These are phyloP conservation scores for Penicillium bovifimosum DNA, from an alignment of 495 filamentous ascomycete species.

Conservation along the genomic window DNA sequence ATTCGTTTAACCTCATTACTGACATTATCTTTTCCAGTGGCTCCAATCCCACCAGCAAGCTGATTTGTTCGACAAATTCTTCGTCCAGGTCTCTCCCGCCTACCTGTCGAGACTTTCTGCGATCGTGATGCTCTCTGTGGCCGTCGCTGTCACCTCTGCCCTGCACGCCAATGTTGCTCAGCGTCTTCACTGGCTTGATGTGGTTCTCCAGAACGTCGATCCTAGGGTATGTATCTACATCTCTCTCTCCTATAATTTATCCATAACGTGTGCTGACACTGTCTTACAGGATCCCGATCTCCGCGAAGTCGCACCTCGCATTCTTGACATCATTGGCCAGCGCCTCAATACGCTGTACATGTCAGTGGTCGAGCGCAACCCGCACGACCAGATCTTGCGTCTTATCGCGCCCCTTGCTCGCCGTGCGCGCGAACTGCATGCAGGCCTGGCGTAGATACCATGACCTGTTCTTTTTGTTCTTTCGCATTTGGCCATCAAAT, in stretches of 20 bases:
- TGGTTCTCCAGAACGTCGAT: slow-evolving; percentile 54
- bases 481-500: not conserved
- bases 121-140: slow-evolving; percentile 76
- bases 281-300: slow-evolving; percentile 63
- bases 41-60: slow-evolving; percentile 72
- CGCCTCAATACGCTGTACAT: slow-evolving; percentile 69
- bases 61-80: slow-evolving; percentile 74
- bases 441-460: not conserved
- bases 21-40: slow-evolving; percentile 55
- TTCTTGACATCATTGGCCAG: slow-evolving; percentile 67
- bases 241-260: not conserved
- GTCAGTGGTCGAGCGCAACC: slow-evolving; percentile 54
- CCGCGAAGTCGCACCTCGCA: slow-evolving; percentile 53
- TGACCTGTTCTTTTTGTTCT: not conserved
- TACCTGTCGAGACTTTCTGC: slow-evolving; percentile 64
- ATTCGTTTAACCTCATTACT: slow-evolving; percentile 1
- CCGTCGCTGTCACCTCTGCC: slow-evolving; percentile 69
- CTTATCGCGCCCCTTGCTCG: slow-evolving; percentile 53
- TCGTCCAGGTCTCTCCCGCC: slow-evolving; percentile 64
- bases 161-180: slow-evolving; percentile 59
- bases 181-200: slow-evolving; percentile 75
- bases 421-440: slow-evolving; percentile 48
- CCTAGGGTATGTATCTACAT: slow-evolving; percentile 40
- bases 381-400: slow-evolving; percentile 58
- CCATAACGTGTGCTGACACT: not conserved